These are phyloP conservation scores for Chrysanthemum seticuspe DNA, from an alignment of 129 eudicot species.

Conservation along the genomic window DNA sequence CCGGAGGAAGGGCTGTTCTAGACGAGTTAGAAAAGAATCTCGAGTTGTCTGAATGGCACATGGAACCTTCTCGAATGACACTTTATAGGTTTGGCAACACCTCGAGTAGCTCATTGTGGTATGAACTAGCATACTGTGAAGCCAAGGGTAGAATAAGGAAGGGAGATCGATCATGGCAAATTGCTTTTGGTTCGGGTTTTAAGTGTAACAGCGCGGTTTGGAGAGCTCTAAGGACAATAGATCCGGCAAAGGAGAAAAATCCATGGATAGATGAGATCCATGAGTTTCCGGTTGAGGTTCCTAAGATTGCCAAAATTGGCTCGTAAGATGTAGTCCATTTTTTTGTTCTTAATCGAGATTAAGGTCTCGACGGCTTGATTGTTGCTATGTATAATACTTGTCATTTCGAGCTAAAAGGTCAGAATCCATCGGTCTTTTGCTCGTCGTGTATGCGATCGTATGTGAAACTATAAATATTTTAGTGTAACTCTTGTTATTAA, in stretches of 20 bases:
- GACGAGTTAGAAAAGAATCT: constrained; percentile 74
- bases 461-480: background rate
- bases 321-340: constrained; percentile 1
- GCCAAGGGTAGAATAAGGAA: constrained; percentile 66
- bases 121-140: constrained; percentile 60
- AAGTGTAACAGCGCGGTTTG: constrained; percentile 74
- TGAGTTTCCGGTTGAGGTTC: constrained; percentile 59
- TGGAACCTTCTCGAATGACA: constrained; percentile 86
- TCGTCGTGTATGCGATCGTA: constrained; percentile 9
- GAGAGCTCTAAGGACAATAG: constrained; percentile 53
- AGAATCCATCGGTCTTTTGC: constrained; percentile 1
- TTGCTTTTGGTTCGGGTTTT: constrained; percentile 74
- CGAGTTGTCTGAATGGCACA: constrained; percentile 51
- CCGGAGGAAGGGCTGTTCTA: constrained; percentile 66
- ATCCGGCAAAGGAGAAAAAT: constrained; percentile 60
- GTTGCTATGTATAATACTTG: constrained; percentile 16
- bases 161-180: constrained; percentile 66
- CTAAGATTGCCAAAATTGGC: constrained; percentile 30
- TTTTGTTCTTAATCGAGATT: background rate
- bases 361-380: background rate
- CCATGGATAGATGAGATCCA: constrained; percentile 65
- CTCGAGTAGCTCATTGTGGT: constrained; percentile 77
- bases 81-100: constrained; percentile 69
- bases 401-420: background rate
- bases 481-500: background rate